Evolutionary conservation across 257 asterid genomes (phyloP).

Genomic region (Nicotiana benthamiana): DNA sequence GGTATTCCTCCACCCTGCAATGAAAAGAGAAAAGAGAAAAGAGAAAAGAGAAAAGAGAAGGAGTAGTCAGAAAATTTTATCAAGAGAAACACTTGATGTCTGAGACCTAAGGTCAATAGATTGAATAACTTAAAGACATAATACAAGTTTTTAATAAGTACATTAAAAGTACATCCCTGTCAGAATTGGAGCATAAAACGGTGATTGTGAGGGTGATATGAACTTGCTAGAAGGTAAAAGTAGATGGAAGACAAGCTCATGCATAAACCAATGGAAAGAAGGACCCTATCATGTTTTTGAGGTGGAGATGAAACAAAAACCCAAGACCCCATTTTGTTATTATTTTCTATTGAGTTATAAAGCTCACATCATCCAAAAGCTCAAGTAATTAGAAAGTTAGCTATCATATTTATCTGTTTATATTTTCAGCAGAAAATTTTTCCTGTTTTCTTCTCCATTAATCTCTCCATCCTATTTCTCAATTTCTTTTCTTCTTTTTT

Average conservation of each 20-base stretch:
- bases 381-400: not conserved
- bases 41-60: not conserved
- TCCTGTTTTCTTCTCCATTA: not conserved
- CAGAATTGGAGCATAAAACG: not conserved
- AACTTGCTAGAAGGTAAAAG: not conserved
- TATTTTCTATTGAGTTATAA: not conserved
- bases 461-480: not conserved
- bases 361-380: not conserved
- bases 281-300: not conserved
- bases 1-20: conserved; percentile 93
- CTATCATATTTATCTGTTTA: not conserved
- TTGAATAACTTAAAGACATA: not conserved
- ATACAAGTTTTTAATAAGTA: not conserved
- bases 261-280: not conserved
- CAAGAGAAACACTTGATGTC: not conserved
- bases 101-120: not conserved
- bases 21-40: conserved; percentile 10
- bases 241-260: not conserved
- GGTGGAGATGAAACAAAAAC: not conserved
- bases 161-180: not conserved
- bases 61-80: not conserved
- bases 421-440: not conserved
- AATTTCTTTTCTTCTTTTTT: not conserved
- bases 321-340: not conserved
- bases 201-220: not conserved